Conservation (phyloP, 176 grass and related monocot species). For the Cymbopogon citratus region DNA sequence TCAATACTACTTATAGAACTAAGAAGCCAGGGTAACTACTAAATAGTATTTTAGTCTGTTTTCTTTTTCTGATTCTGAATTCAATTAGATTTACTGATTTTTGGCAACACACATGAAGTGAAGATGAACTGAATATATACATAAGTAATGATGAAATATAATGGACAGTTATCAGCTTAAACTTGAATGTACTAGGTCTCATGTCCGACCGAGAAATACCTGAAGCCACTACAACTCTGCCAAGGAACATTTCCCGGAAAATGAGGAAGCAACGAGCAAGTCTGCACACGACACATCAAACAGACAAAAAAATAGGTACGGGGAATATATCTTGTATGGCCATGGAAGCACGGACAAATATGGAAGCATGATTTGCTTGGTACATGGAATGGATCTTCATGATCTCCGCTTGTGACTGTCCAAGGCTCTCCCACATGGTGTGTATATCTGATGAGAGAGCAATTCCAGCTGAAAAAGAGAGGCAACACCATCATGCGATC, state of each 20-base stretch:
- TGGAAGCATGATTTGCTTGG: not conserved
- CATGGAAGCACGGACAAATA: not conserved
- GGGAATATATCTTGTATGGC: not conserved
- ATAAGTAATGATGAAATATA: not conserved
- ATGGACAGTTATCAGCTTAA: not conserved
- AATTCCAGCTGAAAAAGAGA: slow-evolving; percentile 14
- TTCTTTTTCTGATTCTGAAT: not conserved
- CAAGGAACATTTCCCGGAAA: not conserved
- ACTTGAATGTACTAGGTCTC: not conserved
- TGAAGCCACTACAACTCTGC: not conserved
- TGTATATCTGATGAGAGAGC: slow-evolving; percentile 9
- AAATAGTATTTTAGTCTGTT: not conserved
- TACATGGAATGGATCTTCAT: slow-evolving; percentile 8
- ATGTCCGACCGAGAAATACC: not conserved
- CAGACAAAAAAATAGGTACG: not conserved
- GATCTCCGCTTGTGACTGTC: not conserved
- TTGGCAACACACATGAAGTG: not conserved
- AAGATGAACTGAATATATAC: not conserved
- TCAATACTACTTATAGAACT: not conserved
- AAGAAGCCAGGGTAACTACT: not conserved
- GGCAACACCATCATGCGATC: slow-evolving; percentile 7
- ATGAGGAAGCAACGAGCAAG: not conserved
- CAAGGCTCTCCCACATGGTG: slow-evolving; percentile 6
- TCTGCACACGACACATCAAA: not conserved
- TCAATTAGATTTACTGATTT: not conserved